Evolutionary conservation across 805 yeast genomes (phyloP).

Genomic region (Pichia rugopelliculosa): DNA sequence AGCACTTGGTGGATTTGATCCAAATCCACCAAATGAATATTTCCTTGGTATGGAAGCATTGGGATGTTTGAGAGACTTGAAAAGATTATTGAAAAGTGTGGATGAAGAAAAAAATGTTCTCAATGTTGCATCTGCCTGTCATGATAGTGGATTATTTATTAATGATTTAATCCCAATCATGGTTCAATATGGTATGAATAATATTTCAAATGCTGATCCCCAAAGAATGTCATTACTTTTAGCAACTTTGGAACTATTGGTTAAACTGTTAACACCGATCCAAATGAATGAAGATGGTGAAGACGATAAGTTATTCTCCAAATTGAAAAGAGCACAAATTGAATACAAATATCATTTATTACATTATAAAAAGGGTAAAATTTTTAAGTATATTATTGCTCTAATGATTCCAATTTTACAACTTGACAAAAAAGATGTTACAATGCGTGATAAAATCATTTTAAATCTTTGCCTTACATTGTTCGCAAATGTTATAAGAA

Average conservation of each 20-base stretch:
- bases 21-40: constrained; percentile 42
- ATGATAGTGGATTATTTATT: constrained; percentile 64
- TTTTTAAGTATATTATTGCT: constrained; percentile 62
- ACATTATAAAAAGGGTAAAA: constrained; percentile 48
- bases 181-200: constrained; percentile 34
- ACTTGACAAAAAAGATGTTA: constrained; percentile 46
- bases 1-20: constrained; percentile 88
- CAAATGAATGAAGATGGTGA: constrained; percentile 55
- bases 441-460: constrained; percentile 63
- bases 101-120: constrained; percentile 65
- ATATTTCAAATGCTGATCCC: constrained; percentile 27
- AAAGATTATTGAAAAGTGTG: constrained; percentile 78
- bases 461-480: constrained; percentile 65
- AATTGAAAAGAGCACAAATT: constrained; percentile 59
- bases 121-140: constrained; percentile 84
- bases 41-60: constrained; percentile 81
- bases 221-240: constrained; percentile 44
- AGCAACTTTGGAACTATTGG: constrained; percentile 71
- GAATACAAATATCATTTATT: constrained; percentile 65
- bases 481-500: constrained; percentile 69
- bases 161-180: constrained; percentile 72
- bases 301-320: constrained; percentile 51
- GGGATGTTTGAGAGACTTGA: constrained; percentile 80
- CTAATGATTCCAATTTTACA: constrained; percentile 57
- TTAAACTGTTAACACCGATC: constrained; percentile 81